Percentiles rank a stretch among this genome's conserved stretches.
These are phyloP conservation scores for Plenodomus lindquistii DNA, from an alignment of 2,329 filamentous ascomycete species.

Conservation along the genomic window DNA sequence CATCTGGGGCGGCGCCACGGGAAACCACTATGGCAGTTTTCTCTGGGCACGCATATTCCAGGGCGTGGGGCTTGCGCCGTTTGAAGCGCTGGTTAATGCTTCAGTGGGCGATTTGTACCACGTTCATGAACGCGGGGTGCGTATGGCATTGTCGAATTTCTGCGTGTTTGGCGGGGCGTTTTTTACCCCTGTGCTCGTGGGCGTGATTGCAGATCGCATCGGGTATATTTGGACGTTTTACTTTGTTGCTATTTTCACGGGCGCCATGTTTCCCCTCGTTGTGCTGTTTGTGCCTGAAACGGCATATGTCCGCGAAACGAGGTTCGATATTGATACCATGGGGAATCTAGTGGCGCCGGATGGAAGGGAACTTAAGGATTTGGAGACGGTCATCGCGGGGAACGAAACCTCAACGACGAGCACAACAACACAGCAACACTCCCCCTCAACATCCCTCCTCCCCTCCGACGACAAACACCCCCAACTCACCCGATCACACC, in stretches of 20 bases:
- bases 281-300: conserved; percentile 86
- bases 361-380: conserved; percentile 1
- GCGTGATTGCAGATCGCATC: conserved; percentile 76
- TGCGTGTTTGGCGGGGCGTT: conserved; percentile 73
- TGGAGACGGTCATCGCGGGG: not conserved
- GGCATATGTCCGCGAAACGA: conserved; percentile 68
- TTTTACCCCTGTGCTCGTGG: conserved; percentile 85
- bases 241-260: conserved; percentile 83
- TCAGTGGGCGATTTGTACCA: conserved; percentile 88
- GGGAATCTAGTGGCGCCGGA: conserved; percentile 30
- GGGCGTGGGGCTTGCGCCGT: conserved; percentile 83
- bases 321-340: conserved; percentile 70
- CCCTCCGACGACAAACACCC: not conserved
- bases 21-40: conserved; percentile 70
- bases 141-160: conserved; percentile 81
- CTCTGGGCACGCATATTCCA: conserved; percentile 81
- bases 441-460: not conserved
- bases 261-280: conserved; percentile 68
- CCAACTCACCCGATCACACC: conserved; percentile 3
- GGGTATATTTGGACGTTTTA: conserved; percentile 91
- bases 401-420: not conserved
- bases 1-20: conserved; percentile 75
- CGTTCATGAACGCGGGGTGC: conserved; percentile 80
- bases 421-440: not conserved
- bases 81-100: conserved; percentile 87